These are phyloP conservation scores for Rhizopogon rudus DNA, from an alignment of 768 basidiomycete genomes.

Conservation along the genomic window DNA sequence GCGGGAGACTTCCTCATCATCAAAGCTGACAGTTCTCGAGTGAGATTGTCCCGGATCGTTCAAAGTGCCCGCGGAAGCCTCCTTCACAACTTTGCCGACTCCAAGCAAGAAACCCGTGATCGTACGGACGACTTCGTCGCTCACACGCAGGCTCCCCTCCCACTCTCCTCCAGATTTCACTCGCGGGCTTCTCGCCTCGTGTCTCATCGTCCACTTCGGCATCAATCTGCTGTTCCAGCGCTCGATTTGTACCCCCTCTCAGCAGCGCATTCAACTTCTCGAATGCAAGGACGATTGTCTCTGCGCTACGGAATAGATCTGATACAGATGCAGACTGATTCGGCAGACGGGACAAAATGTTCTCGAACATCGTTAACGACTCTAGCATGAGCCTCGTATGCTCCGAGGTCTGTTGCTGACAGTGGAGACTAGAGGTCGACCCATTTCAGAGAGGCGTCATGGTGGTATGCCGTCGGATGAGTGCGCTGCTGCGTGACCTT, in stretches of 20 bases:
- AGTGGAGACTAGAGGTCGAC: constrained; percentile 5
- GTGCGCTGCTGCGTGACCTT: constrained; percentile 6
- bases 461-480: constrained; percentile 10
- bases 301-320: constrained; percentile 59
- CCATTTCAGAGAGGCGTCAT: constrained; percentile 15
- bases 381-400: constrained; percentile 71
- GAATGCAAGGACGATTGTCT: constrained; percentile 58
- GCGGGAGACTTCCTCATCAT: too few relatives aligned
- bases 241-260: constrained; percentile 47
- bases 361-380: constrained; percentile 64
- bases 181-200: constrained; percentile 16
- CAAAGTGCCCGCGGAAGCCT: constrained; percentile 33
- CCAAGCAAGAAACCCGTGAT: constrained; percentile 76
- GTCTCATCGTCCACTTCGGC: constrained; percentile 41
- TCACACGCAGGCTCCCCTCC: constrained; percentile 62
- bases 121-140: constrained; percentile 75
- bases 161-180: constrained; percentile 60
- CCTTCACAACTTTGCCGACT: constrained; percentile 64
- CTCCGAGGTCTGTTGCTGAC: constrained; percentile 35
- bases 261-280: constrained; percentile 63
- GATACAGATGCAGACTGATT: constrained; percentile 37
- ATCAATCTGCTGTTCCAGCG: constrained; percentile 64
- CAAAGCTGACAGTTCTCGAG: too few relatives aligned
- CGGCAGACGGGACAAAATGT: constrained; percentile 54
- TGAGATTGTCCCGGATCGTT: constrained; percentile 35